These are phyloP conservation scores for Termitomyces sp. DNA, from an alignment of 768 basidiomycete genomes.

Conservation along the genomic window DNA sequence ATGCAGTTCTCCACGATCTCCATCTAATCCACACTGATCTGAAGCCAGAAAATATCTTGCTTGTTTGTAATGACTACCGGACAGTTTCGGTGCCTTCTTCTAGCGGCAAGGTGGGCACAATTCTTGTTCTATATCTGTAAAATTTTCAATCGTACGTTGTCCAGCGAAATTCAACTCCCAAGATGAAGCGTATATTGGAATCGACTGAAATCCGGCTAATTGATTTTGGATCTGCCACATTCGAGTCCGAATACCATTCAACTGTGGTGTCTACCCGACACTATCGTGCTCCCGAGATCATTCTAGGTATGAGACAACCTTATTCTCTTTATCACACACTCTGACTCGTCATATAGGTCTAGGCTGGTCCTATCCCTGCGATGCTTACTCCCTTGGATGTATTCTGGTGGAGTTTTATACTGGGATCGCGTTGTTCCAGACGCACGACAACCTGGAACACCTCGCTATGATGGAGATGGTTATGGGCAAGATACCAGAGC, in stretches of 20 bases:
- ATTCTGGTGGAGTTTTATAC: constrained; percentile 99
- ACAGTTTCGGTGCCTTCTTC: constrained; percentile 55
- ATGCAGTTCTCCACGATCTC: constrained; percentile 82
- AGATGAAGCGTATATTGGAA: constrained; percentile 73
- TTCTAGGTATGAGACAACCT: constrained; percentile 64
- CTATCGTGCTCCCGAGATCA: constrained; percentile 99
- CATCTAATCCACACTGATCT: constrained; percentile 96
- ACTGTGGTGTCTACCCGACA: constrained; percentile 97
- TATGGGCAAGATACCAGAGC: constrained; percentile 96
- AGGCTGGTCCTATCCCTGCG: constrained; percentile 98
- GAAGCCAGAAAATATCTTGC: constrained; percentile 97
- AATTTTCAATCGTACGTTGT: not conserved
- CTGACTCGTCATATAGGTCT: constrained; percentile 55
- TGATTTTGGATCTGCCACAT: constrained; percentile 98
- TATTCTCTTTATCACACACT: not conserved
- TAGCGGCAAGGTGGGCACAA: constrained; percentile 52
- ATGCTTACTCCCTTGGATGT: constrained; percentile 97
- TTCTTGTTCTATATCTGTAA: constrained; percentile 14
- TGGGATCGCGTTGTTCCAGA: constrained; percentile 97
- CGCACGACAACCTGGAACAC: constrained; percentile 98
- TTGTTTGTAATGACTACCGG: constrained; percentile 81
- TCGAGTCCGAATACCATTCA: constrained; percentile 97
- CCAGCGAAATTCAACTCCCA: constrained; percentile 64
- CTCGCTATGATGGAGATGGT: constrained; percentile 99
- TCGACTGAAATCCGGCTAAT: constrained; percentile 94